Conservation (phyloP, 169 alveolate genomes). For the Theileria annulata region DNA sequence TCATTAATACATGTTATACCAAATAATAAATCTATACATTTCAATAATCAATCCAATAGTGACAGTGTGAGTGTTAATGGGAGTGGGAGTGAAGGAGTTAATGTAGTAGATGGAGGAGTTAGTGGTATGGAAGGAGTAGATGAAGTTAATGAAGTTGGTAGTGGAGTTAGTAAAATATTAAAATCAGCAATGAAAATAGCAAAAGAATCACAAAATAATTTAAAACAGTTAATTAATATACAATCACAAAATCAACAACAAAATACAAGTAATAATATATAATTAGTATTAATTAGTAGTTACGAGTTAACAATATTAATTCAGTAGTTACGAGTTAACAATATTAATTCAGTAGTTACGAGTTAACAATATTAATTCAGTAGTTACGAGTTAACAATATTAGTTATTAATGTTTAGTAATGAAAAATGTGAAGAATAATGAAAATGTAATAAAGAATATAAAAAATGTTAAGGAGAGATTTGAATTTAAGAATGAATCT, state of each 20-base stretch:
- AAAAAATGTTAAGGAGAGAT: conserved; percentile 17
- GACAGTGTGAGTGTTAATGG: not conserved
- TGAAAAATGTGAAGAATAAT: not conserved
- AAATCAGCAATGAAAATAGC: conserved; percentile 60
- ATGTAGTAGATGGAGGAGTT: not conserved
- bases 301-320: not conserved
- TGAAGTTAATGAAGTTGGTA: not conserved
- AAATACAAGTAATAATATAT: not conserved
- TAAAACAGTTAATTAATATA: not conserved
- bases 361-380: not conserved
- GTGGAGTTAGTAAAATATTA: conserved; percentile 28
- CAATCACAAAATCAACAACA: not conserved
- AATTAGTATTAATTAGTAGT: not conserved
- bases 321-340: not conserved
- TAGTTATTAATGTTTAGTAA: not conserved
- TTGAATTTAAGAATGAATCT: conserved; percentile 19
- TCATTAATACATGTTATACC: too few species aligned
- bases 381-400: too few species aligned
- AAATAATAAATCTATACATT: too few species aligned
- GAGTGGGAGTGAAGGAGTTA: not conserved
- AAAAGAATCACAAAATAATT: conserved; percentile 35
- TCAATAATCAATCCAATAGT: not conserved
- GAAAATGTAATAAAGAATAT: not conserved
- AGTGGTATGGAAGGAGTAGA: not conserved
- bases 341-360: not conserved